Evolutionary conservation across 495 filamentous ascomycete species (phyloP).

Genomic region (Aspergillus incahuasiensis): DNA sequence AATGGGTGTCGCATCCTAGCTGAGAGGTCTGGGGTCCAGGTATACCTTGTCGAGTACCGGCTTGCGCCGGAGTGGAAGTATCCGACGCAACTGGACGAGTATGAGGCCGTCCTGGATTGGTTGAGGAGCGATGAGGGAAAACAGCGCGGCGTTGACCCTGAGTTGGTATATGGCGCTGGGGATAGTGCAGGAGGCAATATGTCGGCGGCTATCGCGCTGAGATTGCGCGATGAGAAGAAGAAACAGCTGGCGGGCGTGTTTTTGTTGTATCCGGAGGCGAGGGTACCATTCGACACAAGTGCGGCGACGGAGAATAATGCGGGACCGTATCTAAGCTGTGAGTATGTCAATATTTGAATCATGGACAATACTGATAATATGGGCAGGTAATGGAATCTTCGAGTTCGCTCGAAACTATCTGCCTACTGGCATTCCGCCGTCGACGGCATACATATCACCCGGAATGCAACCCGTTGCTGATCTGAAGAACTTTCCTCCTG

Average conservation of each 20-base stretch:
- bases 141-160: constrained; percentile 21
- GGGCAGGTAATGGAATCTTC: constrained; percentile 32
- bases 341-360: too few species aligned
- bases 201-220: constrained; percentile 29
- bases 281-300: constrained; percentile 31
- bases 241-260: constrained; percentile 23
- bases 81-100: constrained; percentile 28
- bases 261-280: constrained; percentile 33
- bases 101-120: constrained; percentile 16
- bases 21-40: constrained; percentile 20
- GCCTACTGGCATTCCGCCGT: constrained; percentile 13
- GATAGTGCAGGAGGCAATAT: constrained; percentile 36
- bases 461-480: not conserved
- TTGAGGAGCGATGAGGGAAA: constrained; percentile 16
- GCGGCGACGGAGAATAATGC: constrained; percentile 32
- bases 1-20: constrained; percentile 31
- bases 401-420: constrained; percentile 34
- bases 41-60: constrained; percentile 26
- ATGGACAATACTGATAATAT: not conserved
- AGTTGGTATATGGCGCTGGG: constrained; percentile 25
- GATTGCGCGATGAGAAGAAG: constrained; percentile 16
- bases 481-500: constrained; percentile 17
- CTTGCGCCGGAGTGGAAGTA: constrained; percentile 29
- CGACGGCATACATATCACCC: constrained; percentile 4
- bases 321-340: constrained; percentile 20